A percentile compares a stretch with the other conserved stretches of the same genome.
Conservation (phyloP, 495 filamentous ascomycete species). For the Mytilinidion resinicola region DNA sequence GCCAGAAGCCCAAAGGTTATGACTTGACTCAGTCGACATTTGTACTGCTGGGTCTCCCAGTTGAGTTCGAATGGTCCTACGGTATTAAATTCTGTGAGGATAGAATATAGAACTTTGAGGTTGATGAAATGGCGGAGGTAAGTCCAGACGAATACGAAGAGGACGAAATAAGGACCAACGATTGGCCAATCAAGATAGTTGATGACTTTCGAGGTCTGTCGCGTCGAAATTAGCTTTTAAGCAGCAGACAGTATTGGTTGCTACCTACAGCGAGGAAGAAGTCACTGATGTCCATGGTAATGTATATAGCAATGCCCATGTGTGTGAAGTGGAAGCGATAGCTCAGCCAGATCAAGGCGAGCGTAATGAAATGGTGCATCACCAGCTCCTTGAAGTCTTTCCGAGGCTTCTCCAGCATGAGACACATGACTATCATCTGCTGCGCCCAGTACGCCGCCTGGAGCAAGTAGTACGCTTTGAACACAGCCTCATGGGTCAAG, state of each 20-base stretch:
- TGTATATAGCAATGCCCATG: conserved; percentile 94
- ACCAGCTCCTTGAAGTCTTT: conserved; percentile 97
- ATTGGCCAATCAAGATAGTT: conserved; percentile 83
- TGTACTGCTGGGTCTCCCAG: conserved; percentile 40
- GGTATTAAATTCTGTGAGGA: conserved; percentile 80
- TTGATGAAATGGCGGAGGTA: conserved; percentile 93
- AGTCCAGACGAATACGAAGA: conserved; percentile 81
- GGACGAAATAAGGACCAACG: conserved; percentile 72
- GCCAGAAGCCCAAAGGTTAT: conserved; percentile 37
- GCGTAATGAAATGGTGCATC: conserved; percentile 85
- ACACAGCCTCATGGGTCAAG: conserved; percentile 69
- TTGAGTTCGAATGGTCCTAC: conserved; percentile 63
- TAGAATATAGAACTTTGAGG: conserved; percentile 75
- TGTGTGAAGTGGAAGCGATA: conserved; percentile 98
- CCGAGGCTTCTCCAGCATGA: conserved; percentile 88
- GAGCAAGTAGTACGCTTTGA: conserved; percentile 96
- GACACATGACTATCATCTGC: conserved; percentile 81
- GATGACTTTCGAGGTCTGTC: conserved; percentile 81
- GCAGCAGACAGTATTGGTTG: not conserved
- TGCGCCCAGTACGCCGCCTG: conserved; percentile 96
- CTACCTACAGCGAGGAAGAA: conserved; percentile 89
- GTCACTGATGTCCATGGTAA: conserved; percentile 92
- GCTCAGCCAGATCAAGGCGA: conserved; percentile 80
- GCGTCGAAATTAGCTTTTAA: not conserved
- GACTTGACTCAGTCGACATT: conserved; percentile 36